Evolutionary conservation across 805 yeast genomes (phyloP).

Genomic region (Brettanomyces anomalus): DNA sequence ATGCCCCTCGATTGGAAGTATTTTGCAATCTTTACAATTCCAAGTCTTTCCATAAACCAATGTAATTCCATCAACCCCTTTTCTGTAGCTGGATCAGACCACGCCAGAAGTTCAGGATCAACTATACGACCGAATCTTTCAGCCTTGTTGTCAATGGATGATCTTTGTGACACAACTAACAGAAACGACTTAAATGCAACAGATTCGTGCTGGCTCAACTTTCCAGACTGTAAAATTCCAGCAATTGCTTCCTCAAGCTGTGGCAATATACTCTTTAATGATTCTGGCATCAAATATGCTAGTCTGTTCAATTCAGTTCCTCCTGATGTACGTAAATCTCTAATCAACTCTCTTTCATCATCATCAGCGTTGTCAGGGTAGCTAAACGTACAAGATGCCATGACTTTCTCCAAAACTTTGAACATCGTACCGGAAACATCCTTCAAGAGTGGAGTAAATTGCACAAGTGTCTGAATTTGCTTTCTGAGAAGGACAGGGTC

Average conservation of each 20-base stretch:
- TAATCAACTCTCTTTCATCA: conserved; percentile 68
- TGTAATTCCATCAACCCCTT: conserved; percentile 84
- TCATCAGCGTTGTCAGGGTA: conserved; percentile 51
- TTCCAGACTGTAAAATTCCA: conserved; percentile 53
- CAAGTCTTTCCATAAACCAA: conserved; percentile 98
- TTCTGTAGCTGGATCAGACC: conserved; percentile 89
- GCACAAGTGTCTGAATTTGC: conserved; percentile 86
- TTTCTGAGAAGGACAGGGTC: conserved; percentile 79
- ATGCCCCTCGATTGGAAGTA: conserved; percentile 82
- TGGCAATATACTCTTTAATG: conserved; percentile 67
- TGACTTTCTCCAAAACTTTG: conserved; percentile 73
- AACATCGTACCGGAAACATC: conserved; percentile 71
- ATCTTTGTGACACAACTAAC: conserved; percentile 83
- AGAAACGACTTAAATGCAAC: conserved; percentile 91
- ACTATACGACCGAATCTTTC: conserved; percentile 80
- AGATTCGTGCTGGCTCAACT: conserved; percentile 81
- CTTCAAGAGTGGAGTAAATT: conserved; percentile 83
- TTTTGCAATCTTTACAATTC: conserved; percentile 87
- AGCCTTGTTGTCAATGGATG: conserved; percentile 56
- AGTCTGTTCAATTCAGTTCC: conserved; percentile 92
- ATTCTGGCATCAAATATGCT: conserved; percentile 92
- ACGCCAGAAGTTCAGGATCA: conserved; percentile 84
- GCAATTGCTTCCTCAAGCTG: conserved; percentile 80
- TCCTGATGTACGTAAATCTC: conserved; percentile 84
- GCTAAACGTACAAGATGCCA: conserved; percentile 75